Conservation (phyloP, 1,139 yeast species). For the Taphrina confusa region DNA sequence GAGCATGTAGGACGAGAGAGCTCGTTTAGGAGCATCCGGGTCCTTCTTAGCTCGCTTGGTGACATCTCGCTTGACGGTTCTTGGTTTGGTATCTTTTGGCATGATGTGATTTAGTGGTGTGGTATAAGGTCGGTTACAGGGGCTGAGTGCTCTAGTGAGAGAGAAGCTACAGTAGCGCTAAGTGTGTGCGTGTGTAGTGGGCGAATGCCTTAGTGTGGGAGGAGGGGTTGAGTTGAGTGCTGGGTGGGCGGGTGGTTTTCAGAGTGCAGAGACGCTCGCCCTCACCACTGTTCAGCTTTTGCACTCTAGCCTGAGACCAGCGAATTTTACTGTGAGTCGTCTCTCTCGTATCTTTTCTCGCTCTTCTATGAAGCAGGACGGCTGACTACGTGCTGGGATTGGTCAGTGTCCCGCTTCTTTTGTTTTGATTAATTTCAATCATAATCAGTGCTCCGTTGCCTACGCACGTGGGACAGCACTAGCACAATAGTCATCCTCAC, state of each 20-base stretch:
- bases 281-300: constrained; percentile 14
- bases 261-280: constrained; percentile 6
- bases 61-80: constrained; percentile 9
- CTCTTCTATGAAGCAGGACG: neutral
- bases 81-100: constrained; percentile 27
- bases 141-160: no score
- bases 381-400: neutral
- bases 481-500: no score
- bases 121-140: no score
- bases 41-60: constrained; percentile 49
- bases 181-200: neutral
- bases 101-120: constrained; percentile 19
- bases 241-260: constrained; percentile 25
- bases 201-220: constrained; percentile 12
- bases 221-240: constrained; percentile 18
- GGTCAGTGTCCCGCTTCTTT: neutral
- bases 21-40: constrained; percentile 99
- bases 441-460: constrained; percentile 8
- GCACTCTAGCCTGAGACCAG: constrained; percentile 14
- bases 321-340: constrained; percentile 21
- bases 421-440: constrained; percentile 12
- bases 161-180: neutral
- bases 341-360: constrained; percentile 4
- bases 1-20: constrained; percentile 97
- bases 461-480: neutral